phyloP scores from a whole-genome alignment of 73 alveolate species.

The Paramecium tetraurelia region DNA sequence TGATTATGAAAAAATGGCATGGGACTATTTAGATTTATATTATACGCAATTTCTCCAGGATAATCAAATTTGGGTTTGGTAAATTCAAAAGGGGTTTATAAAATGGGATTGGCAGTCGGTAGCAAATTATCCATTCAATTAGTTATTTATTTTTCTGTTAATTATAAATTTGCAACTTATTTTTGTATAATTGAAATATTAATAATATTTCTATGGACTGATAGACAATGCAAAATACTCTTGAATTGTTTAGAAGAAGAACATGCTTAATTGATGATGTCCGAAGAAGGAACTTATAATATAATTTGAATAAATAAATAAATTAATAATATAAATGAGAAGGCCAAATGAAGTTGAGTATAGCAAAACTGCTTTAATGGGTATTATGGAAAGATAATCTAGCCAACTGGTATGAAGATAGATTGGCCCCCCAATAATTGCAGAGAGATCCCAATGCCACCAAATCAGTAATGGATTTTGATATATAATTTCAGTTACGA shows the following conservation, averaged over 20 bases:
- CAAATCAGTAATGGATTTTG: background rate
- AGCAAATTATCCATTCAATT: background rate
- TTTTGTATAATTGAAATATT: background rate
- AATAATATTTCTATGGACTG: background rate
- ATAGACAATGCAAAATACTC: background rate
- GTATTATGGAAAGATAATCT: background rate
- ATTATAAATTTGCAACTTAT: background rate
- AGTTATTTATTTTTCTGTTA: background rate
- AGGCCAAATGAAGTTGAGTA: conserved; percentile 47
- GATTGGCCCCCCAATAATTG: conserved; percentile 20
- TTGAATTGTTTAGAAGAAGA: background rate
- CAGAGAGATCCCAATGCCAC: conserved; percentile 38
- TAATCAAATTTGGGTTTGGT: background rate
- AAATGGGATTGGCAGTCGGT: conserved; percentile 41
- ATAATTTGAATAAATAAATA: background rate
- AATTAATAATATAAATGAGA: background rate
- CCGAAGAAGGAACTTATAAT: background rate
- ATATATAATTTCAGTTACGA: background rate
- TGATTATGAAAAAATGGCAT: background rate
- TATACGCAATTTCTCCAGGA: conserved; percentile 28
- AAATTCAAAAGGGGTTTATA: background rate
- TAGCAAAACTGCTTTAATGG: conserved; percentile 35
- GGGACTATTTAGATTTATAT: background rate
- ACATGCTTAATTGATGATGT: background rate
- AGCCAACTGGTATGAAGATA: conserved; percentile 52